Evolutionary conservation across 345 rosid species (phyloP), one percentile per base, ranked within the genome.

Genomic region (Eucalyptus caleyi): DNA sequence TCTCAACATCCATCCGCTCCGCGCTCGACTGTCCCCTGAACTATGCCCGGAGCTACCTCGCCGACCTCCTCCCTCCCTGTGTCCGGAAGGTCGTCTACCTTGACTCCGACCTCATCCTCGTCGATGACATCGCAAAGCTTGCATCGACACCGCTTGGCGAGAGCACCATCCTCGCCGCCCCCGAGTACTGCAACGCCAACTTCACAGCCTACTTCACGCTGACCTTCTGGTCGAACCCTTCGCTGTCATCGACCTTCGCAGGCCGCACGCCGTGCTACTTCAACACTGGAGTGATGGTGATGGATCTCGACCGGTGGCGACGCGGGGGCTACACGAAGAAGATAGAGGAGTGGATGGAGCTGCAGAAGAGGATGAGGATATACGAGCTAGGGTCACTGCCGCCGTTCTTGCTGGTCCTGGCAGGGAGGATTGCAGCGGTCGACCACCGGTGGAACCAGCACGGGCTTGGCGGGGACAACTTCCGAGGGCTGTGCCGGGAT

Each of bases 141-240:
- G 93, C 94, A 6, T 94, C 94, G 4, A 96, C 97, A 3, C 95
- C 94, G 23, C 96, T 97, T 95, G 13, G 89, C 88, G 26, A 86
- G 85, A 51, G 88, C 95, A 3, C 51, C 9, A 96, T 96, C 8
- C 95, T 97, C 32, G 99, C 99, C 26, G 99, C 99, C 49, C 99
- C 99, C 4, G 99, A 96, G 86, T 93, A 97, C 92, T 97, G 99
- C 92, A 96, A 95, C 92, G 99, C 99, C 2, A 97, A 97, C 83
- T 96, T 97, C 95, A 97, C 98, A 1, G 93, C 96, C 1, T 96
- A 97, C 89, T 96, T 97, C 91, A 96, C 99, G 2, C 92, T 92
- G 1, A 90, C 96, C 2, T 77, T 77, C 85, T 77, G 85, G 85
- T 77, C 85, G 27, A 77, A 77, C 56, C 98, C 97, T 11, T 91